Evolutionary conservation across 2,329 filamentous ascomycete species (phyloP), one percentile per base, ranked within the genome.

Genomic region (Celoporthe dispersa): DNA sequence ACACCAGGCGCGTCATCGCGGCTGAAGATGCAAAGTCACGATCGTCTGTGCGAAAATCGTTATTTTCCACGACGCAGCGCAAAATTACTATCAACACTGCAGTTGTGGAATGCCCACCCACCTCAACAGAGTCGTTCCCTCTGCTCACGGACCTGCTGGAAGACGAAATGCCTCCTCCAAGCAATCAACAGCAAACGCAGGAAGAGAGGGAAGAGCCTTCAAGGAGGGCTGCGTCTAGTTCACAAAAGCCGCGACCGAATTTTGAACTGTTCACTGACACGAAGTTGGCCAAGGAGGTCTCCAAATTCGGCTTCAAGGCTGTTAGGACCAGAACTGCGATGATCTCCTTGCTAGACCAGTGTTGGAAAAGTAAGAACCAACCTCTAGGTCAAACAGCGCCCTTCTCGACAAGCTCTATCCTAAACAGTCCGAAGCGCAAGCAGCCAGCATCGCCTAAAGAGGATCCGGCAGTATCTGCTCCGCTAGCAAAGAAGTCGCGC

Each of bases 281-380:
- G 11, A 87, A 92, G 70, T 81, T 94, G 22, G 81, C 88, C 2
- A 87, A 84, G 68, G 85, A 91, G 75, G 81, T 94, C 60, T 81
- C 85, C 6, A 82, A 84, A 0, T 94, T 89, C 75, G 91, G 91
- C 0, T 94, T 94, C 79, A 94, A 94, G 76, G 82, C 90, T 1
- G 82, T 94, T 39, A 92, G 90, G 76, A 88, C 83, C 68, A 85
- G 92, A 25, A 84, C 86, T 64, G 88, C 88, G 11, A 93, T 93
- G 90, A 89, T 94, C 71, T 83, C 87, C 1, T 79, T 94, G 14
- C 81, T 94, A 16, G 83, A 92, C 66, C 87, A 89, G 75, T 94
- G 92, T 77, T 94, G 92, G 91, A 80, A 86, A 73, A 89, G 88
- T 69, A 88, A 88, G 76, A 80, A 84, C 28, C 74, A 76, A 16